These are phyloP conservation scores for Rhizopogon roseolus DNA, from an alignment of 768 basidiomycete species.

Conservation along the genomic window DNA sequence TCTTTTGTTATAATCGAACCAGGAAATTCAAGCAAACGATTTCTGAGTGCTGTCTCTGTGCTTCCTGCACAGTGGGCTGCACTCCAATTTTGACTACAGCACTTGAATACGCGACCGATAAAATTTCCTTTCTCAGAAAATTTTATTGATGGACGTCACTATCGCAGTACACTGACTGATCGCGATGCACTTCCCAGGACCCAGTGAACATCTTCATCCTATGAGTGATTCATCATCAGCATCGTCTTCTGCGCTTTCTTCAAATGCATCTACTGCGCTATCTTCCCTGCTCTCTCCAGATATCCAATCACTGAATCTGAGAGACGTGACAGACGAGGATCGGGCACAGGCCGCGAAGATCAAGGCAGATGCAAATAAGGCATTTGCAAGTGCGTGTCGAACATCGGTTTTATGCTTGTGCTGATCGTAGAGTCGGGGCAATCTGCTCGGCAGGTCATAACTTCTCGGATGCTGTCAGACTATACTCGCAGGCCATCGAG, in stretches of 20 bases:
- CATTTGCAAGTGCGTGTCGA: constrained; percentile 60
- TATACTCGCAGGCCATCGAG: constrained; percentile 84
- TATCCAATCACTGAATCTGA: constrained; percentile 44
- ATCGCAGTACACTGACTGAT: neutral
- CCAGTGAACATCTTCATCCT: neutral
- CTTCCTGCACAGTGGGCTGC: too few species aligned
- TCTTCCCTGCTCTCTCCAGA: constrained; percentile 60
- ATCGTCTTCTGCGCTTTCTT: constrained; percentile 28
- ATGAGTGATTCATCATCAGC: constrained; percentile 20
- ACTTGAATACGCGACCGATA: too few species aligned
- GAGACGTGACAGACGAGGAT: constrained; percentile 67
- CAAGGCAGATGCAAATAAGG: constrained; percentile 86
- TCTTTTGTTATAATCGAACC: too few species aligned
- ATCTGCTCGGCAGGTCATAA: constrained; percentile 50
- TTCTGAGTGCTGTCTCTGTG: too few species aligned
- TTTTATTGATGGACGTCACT: constrained; percentile 1
- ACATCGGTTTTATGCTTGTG: neutral
- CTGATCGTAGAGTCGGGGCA: neutral
- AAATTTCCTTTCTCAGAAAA: constrained; percentile 10
- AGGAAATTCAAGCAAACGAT: too few species aligned
- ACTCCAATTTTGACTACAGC: too few species aligned
- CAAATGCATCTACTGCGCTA: constrained; percentile 47
- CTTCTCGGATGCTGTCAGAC: constrained; percentile 67
- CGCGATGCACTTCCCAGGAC: neutral
- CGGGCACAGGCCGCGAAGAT: constrained; percentile 61